Base-by-base conservation (phyloP, 1,284 basidiomycete species). In the Rhodotorula mucilaginosa region DNA sequence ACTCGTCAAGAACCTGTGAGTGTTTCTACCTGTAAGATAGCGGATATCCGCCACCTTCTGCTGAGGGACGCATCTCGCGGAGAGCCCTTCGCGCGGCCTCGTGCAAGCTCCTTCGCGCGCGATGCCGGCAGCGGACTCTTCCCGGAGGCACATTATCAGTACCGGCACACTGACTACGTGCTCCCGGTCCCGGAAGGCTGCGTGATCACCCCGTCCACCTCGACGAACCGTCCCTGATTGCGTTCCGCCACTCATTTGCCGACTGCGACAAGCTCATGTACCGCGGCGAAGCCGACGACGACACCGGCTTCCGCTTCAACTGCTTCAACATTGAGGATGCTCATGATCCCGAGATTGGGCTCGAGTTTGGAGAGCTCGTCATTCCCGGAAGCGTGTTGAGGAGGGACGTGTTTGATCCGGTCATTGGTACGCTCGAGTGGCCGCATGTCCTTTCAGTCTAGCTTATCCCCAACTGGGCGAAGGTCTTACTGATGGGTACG, bases 221-320 rank as follows among this genome's bases (percentile, higher is more conserved):
- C 29, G 90, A 92, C 78, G 82, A 86, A 2, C 86, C 88, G 18
- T 90, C 89, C 70, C 81, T 91, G 74, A 89, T 89, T 3, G 90
- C 89, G 81, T 92, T 92, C 80, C 90, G 90, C 89, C 88, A 91
- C 77, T 65, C 75, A 0, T 76, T 76, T 51, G 67, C 69, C 51
- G 90, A 92, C 81, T 89, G 89, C n/a, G 90, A 92, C 79, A 92
- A 92, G 80, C 81, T 91, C 64, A 85, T 85, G 48, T 92, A 89
- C 78, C 83, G 81, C 71, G 90, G 91, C 89, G 91, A 46, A 26
- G 46, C 60, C 83, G 87, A 71, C 39, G 80, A 91, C 64, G 90
- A 88, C 64, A 88, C 86, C 61, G 88, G 87, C 83, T 92, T 92
- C 83, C 87, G 90, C 79, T 92, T 92, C 70, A 79, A 73, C 34